Evolutionary conservation across 192 early-diverging fungal genomes (phyloP), one percentile per base, ranked within the genome.

Genomic region (Pilobolus umbonatus): DNA sequence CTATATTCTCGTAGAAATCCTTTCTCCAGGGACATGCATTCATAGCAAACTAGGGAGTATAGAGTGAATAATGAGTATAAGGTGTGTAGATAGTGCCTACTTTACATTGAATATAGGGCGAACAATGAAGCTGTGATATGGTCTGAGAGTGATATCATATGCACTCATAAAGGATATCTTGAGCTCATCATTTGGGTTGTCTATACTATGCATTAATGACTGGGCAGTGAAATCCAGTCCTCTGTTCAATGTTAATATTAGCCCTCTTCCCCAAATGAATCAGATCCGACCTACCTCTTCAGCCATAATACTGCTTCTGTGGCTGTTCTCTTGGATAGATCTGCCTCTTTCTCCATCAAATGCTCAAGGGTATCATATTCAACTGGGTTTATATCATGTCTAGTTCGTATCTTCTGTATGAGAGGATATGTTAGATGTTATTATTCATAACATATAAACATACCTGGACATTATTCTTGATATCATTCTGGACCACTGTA

Each of bases 231-330:
- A 84, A 55, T 89, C 87, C 31, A 89, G 78, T 15, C 85, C 87
- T 35, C 82, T 85, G 64, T 24, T n/a, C 12, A 1, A 6, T 11
- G 29, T 45, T 15, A 40, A 17, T 38, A 61, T 8, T 19, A 3
- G 25, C 14, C 26, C 5, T 0, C 34, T 0, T 52, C 9, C 17
- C 42, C 42, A 14, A 21, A 22, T 5, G 26, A 21, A 17, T 24
- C 12, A 14, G 26, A n/a, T 3, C n/a, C 22, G n/a, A 34, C 69
- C 54, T 77, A 81, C 83, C 93, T 78, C 65, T 87, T 94, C 34
- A 96, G 78, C 94, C 94, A 96, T 55, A 96, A 75, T 29, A 97
- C 79, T 2, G 88, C 91, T 68, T 92, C 89, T n/a, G 91, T 88
- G 34, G 92, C 94, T 3, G 75, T 80, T 67, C 84, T 80, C 67